phyloP scores from a whole-genome alignment of 2,329 filamentous ascomycete genomes.

The Aspergillus persii region DNA sequence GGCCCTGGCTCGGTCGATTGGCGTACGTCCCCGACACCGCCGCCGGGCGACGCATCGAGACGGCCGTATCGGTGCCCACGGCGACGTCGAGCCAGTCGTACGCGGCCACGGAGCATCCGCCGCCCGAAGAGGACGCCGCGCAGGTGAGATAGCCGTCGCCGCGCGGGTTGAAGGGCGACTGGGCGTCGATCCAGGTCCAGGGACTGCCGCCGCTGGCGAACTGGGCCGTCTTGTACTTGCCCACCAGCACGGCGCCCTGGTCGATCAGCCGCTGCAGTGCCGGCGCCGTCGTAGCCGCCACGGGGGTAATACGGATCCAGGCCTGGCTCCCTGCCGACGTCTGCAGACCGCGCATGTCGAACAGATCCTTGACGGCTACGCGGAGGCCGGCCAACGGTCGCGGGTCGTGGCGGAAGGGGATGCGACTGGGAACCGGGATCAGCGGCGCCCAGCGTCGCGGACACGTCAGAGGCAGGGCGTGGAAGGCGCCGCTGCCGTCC shows the following conservation, averaged over 20 bases:
- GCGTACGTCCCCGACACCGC: slow-evolving; percentile 46
- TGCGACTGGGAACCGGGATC: slow-evolving; percentile 13
- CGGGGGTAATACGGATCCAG: slow-evolving; percentile 23
- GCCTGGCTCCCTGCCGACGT: slow-evolving; percentile 35
- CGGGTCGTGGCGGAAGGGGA: slow-evolving; percentile 26
- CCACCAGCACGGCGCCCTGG: slow-evolving; percentile 33
- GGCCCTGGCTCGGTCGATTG: slow-evolving; percentile 44
- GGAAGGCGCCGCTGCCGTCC: slow-evolving; percentile 5
- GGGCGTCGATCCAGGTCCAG: slow-evolving; percentile 22
- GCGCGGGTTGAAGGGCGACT: slow-evolving; percentile 37
- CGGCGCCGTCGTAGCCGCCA: slow-evolving; percentile 29
- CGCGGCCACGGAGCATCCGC: slow-evolving; percentile 33
- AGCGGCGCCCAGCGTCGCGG: slow-evolving; percentile 2
- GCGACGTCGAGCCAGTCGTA: slow-evolving; percentile 44
- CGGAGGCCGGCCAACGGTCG: slow-evolving; percentile 35
- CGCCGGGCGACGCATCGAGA: slow-evolving; percentile 49
- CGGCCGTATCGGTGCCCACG: slow-evolving; percentile 45
- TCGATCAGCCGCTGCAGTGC: slow-evolving; percentile 35
- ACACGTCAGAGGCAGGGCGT: background rate
- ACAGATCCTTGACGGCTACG: slow-evolving; percentile 38
- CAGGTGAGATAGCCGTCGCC: slow-evolving; percentile 37
- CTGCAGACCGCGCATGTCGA: slow-evolving; percentile 34
- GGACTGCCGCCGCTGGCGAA: slow-evolving; percentile 32
- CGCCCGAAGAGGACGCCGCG: slow-evolving; percentile 32
- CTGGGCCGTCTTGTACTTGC: slow-evolving; percentile 36